Evolutionary conservation across 805 yeast species (phyloP), one percentile per base, ranked within the genome.

Genomic region (Candida tibetensis): DNA sequence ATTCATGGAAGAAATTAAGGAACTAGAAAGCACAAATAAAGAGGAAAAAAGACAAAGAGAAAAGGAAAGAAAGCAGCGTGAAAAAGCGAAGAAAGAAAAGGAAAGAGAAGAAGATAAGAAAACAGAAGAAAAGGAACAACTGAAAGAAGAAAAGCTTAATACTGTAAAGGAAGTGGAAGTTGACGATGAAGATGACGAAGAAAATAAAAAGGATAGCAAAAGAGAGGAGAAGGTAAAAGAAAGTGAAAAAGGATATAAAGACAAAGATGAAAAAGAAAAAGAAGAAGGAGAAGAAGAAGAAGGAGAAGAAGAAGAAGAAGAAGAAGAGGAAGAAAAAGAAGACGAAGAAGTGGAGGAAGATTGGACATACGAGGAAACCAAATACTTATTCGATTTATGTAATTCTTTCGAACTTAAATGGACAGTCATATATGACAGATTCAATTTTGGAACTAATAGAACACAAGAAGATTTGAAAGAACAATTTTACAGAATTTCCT

Each of bases 341-440:
- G 59, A 53, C 6, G 64, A 66, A 2, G 55, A 70, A 32, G 44
- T 62, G n/a, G 56, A 36, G 4, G 39, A 44, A 1, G 65, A 60
- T 7, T 89, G 97, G 96, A 64, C 76, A 2, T 85, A 72, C 46
- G 82, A 81, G 33, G 97, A 93, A 58, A 86, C 96, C 0, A 66
- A 67, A 27, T 80, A 85, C 45, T 63, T 93, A n/a, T 89, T 91
- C 58, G 83, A 81, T 2, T 63, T 86, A 13, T 85, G 85, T 56
- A 68, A 61, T 45, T 71, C 63, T 62, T 61, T 62, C 41, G 90
- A 84, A 51, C 66, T 85, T 49, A 69, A 86, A 41, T 78, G 93
- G 79, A 72, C 77, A 21, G 74, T 81, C 6, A 76, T 86, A 32
- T 71, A 76, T 41, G 90, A 87, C 44, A 70, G 87, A 44, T 77